Evolutionary conservation across 345 rosid species (phyloP), one percentile per base, ranked within the genome.

Genomic region (Eucalyptus microcorys): DNA sequence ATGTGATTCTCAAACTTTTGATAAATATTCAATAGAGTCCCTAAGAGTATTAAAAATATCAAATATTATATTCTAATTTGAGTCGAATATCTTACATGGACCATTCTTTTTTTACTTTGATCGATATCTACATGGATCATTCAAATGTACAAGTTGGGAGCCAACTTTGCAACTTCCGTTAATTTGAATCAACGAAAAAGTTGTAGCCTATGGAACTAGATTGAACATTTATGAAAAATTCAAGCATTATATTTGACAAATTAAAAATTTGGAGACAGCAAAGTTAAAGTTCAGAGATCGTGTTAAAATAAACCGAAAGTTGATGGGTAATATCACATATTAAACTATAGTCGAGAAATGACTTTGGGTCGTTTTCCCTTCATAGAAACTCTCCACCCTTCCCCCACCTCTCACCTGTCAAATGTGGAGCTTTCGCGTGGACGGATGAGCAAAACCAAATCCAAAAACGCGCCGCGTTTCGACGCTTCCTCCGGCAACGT

Each of bases 281-380:
- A 21, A 0, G 0, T 21, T 0, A 34, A 71, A 37, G 14, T 19
- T 37, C 10, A 10, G 3, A 0, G 0, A 34, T 5, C 0, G 5
- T 16, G 19, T 37, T 21, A 2, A 2, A 0, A 5, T 21, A 17
- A 19, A 37, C 21, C 1, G 0, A 71, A 19, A 71, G 10, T 37
- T 71, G 0, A 0, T 0, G 0, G 0, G 0, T 34, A 37, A 71
- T 9, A 3, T 71, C 11, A 0, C 7, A 19, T 17, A 3, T 34
- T 5, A 8, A 10, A 4, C 13, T 21, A 37, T 1, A 71, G 24
- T 34, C 11, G 5, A 66, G 10, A 66, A 66, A 66, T 50, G 2
- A 37, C 11, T n/a, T 2, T 3, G 42, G 5, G 81, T 71, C 83
- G 42, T 40, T 76, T 76, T 40, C 47, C 8, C 15, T 37, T 37